A percentile compares a stretch with the other conserved stretches of the same genome.
Evolutionary conservation across 1,139 yeast species (phyloP).

Genomic region (Hansenula lynferdii): DNA sequence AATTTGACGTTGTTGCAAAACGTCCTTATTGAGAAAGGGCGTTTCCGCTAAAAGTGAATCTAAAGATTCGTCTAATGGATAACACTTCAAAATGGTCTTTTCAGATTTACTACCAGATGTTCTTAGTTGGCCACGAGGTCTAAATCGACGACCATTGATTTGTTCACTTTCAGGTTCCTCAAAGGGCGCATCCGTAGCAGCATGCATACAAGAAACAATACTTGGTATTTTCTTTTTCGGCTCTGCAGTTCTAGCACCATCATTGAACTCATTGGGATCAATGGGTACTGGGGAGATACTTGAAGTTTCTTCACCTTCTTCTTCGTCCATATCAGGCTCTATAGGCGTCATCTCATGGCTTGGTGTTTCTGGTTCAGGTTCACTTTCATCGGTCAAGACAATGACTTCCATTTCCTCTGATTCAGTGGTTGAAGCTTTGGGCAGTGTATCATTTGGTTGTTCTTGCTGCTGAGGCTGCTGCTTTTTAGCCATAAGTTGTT

Average conservation of each 20-base stretch:
- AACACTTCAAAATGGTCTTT: conserved; percentile 6
- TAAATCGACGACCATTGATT: conserved; percentile 12
- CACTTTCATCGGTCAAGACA: conserved; percentile 4
- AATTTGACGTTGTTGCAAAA: conserved; percentile 9
- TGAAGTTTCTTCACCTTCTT: not conserved
- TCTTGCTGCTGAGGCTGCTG: no score
- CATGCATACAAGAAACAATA: not conserved
- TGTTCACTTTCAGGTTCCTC: conserved; percentile 5
- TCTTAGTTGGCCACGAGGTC: conserved; percentile 9
- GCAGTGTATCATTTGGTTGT: conserved; percentile 2
- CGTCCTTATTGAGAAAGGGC: not conserved
- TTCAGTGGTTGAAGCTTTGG: not conserved
- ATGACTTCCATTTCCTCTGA: conserved; percentile 1
- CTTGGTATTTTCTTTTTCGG: not conserved
- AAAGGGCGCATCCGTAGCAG: conserved; percentile 2
- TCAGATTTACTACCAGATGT: not conserved
- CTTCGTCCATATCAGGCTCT: not conserved
- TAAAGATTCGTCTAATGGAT: conserved; percentile 15
- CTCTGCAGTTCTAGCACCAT: no score
- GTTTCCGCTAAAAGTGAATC: conserved; percentile 13
- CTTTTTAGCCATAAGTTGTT: no score
- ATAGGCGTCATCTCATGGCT: not conserved
- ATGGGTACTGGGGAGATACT: not conserved
- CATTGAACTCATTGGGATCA: not conserved
- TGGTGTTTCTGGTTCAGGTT: not conserved